Conservation (phyloP, 371 early-diverging fungal species). For the Circinella umbellata region DNA sequence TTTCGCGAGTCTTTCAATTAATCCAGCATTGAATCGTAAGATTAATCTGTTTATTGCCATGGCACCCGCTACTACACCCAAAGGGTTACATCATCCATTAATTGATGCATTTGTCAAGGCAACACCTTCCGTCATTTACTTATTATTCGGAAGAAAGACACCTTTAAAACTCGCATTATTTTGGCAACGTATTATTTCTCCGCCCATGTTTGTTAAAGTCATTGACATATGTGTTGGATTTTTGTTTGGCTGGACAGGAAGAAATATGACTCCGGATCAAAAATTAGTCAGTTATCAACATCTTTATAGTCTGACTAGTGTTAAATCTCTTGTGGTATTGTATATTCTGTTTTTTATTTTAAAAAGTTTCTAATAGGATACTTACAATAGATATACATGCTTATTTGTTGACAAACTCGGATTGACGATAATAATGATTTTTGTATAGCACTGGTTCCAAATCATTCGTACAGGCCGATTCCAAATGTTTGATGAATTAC, state of each 20-base stretch:
- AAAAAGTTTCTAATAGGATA: background rate
- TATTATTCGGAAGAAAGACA: constrained; percentile 89
- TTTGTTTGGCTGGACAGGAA: constrained; percentile 88
- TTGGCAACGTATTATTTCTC: constrained; percentile 85
- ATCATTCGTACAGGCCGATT: constrained; percentile 88
- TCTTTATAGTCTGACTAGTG: constrained; percentile 88
- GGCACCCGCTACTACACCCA: constrained; percentile 93
- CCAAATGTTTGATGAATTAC: constrained; percentile 93
- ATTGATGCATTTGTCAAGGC: constrained; percentile 86
- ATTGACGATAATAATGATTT: background rate
- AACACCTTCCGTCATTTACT: constrained; percentile 87
- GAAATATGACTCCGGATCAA: constrained; percentile 73
- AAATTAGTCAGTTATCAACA: constrained; percentile 88
- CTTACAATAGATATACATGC: too few relatives aligned
- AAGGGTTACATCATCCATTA: constrained; percentile 78
- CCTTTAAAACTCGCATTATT: constrained; percentile 83
- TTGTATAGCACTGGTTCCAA: constrained; percentile 87
- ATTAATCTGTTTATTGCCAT: constrained; percentile 89
- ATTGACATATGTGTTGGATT: constrained; percentile 78
- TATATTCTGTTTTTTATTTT: background rate
- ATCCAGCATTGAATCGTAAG: constrained; percentile 77
- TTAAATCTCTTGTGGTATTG: constrained; percentile 85
- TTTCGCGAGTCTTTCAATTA: constrained; percentile 89
- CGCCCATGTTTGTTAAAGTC: constrained; percentile 74
- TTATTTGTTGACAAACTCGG: background rate